Evolutionary conservation across 768 basidiomycete genomes (phyloP).

Genomic region (Lentinula boryana): DNA sequence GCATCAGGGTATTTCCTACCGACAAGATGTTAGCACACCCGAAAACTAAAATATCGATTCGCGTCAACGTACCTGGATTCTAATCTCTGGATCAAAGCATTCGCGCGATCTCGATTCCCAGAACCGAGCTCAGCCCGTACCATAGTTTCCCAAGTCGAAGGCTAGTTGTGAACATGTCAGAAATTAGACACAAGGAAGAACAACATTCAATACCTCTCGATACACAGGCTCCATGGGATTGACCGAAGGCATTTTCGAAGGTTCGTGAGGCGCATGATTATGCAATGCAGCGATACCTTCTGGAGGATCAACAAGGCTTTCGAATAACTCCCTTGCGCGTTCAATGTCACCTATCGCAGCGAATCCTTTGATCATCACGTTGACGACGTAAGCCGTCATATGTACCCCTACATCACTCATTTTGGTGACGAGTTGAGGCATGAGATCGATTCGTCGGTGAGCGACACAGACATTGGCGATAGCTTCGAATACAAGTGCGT

Average conservation of each 20-base stretch:
- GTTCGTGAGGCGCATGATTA: conserved; percentile 77
- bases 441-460: conserved; percentile 71
- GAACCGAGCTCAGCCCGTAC: conserved; percentile 82
- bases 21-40: neutral
- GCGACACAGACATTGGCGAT: conserved; percentile 83
- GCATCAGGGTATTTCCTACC: conserved; percentile 69
- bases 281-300: conserved; percentile 82
- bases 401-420: conserved; percentile 63
- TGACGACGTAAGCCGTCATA: conserved; percentile 94
- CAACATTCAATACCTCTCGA: conserved; percentile 57
- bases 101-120: conserved; percentile 66
- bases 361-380: conserved; percentile 72
- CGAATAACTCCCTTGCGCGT: conserved; percentile 73
- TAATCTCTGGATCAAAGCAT: conserved; percentile 63
- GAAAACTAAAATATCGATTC: neutral
- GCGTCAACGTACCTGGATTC: conserved; percentile 53
- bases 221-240: conserved; percentile 58
- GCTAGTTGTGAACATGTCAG: conserved; percentile 33
- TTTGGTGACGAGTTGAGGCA: conserved; percentile 58
- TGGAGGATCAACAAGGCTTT: conserved; percentile 71
- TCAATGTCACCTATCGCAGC: conserved; percentile 66
- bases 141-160: conserved; percentile 95
- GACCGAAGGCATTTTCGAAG: conserved; percentile 24
- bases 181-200: neutral
- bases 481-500: conserved; percentile 86